These are phyloP conservation scores for Phycomyces blakesleeanus DNA, from an alignment of 192 early-diverging fungal genomes.

Conservation along the genomic window DNA sequence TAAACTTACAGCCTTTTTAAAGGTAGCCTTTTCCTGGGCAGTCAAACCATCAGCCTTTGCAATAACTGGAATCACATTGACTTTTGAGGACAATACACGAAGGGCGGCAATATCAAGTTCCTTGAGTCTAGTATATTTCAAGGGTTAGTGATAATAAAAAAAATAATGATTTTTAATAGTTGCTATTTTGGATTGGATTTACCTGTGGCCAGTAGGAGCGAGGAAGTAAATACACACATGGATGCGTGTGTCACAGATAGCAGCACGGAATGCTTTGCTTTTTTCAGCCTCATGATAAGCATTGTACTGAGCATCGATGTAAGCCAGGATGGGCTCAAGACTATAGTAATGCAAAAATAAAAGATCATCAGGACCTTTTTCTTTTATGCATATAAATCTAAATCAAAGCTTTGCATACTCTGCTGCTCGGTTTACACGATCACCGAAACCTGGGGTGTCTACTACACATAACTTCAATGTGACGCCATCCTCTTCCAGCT, in stretches of 20 bases:
- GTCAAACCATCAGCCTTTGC: conserved; percentile 78
- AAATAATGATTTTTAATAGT: no score
- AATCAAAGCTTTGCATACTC: no score
- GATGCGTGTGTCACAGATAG: conserved; percentile 86
- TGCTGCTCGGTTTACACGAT: conserved; percentile 76
- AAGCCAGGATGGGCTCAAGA: conserved; percentile 90
- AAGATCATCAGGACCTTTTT: no score
- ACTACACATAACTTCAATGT: conserved; percentile 88
- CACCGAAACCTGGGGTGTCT: conserved; percentile 86
- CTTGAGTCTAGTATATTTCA: no score
- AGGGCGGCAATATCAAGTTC: conserved; percentile 63
- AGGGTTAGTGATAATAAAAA: no score
- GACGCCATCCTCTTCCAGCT: conserved; percentile 90
- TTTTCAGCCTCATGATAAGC: conserved; percentile 83
- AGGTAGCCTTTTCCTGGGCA: conserved; percentile 54
- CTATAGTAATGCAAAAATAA: conserved; percentile 32
- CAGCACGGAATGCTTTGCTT: conserved; percentile 64
- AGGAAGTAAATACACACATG: conserved; percentile 98
- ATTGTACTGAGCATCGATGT: conserved; percentile 95
- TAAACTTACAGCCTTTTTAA: conserved; percentile 62
- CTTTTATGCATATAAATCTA: no score
- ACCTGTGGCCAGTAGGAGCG: conserved; percentile 90
- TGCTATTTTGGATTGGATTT: conserved; percentile 10
- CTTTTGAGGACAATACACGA: conserved; percentile 62
- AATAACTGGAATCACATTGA: conserved; percentile 84